Evolutionary conservation across 1,284 basidiomycete genomes (phyloP).

Genomic region (Veloporphyrellus conicus): DNA sequence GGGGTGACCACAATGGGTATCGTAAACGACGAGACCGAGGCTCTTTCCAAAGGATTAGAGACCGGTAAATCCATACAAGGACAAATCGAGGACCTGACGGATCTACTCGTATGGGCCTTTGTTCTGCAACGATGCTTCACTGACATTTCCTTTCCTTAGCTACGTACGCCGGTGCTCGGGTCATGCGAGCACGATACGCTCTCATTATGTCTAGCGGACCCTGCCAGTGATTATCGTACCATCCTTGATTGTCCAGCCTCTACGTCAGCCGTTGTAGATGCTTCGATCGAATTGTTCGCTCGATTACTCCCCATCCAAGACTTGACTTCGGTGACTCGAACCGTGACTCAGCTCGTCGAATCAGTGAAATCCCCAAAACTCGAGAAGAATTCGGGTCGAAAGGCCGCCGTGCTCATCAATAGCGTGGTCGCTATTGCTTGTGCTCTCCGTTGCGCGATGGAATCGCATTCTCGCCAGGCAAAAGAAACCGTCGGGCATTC

Average conservation of each 20-base stretch:
- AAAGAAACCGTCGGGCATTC: constrained; percentile 67
- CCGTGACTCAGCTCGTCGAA: constrained; percentile 69
- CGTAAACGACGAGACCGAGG: constrained; percentile 39
- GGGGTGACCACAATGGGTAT: constrained; percentile 78
- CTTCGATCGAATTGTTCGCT: constrained; percentile 83
- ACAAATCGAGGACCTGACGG: constrained; percentile 71
- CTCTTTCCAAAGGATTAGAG: constrained; percentile 26
- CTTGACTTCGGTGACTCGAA: constrained; percentile 59
- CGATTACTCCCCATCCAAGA: constrained; percentile 79
- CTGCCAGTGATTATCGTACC: constrained; percentile 41
- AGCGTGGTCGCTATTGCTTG: constrained; percentile 75
- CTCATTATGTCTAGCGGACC: constrained; percentile 58
- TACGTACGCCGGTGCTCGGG: constrained; percentile 75
- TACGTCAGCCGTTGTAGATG: constrained; percentile 82
- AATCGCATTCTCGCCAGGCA: constrained; percentile 49
- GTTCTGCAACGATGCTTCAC: constrained; percentile 3
- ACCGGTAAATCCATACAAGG: constrained; percentile 36
- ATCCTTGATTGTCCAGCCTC: constrained; percentile 69
- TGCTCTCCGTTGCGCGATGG: constrained; percentile 63
- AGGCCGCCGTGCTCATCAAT: constrained; percentile 84
- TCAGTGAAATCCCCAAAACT: constrained; percentile 72
- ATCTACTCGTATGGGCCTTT: constrained; percentile 60
- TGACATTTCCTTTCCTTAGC: constrained; percentile 44
- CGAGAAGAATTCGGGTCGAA: constrained; percentile 87
- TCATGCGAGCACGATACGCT: constrained; percentile 87